Evolutionary conservation across 441 rosid genomes (phyloP).

Genomic region (Euphorbia celastroides): DNA sequence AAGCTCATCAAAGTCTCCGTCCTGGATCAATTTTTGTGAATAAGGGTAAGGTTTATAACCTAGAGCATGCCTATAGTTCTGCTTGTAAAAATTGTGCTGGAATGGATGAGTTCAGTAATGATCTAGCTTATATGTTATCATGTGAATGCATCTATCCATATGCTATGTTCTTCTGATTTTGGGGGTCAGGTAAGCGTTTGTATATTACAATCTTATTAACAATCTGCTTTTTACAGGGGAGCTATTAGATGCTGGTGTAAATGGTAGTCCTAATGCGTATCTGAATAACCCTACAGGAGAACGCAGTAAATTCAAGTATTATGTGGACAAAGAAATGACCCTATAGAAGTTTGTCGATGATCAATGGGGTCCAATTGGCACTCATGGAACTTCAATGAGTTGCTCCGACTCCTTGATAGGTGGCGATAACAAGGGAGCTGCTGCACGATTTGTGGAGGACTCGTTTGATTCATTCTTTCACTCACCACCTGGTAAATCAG

Average conservation of each 20-base stretch:
- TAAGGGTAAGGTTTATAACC: slow-evolving; percentile 40
- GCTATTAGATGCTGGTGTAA: slow-evolving; percentile 78
- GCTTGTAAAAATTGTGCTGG: too few relatives aligned
- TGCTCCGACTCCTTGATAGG: slow-evolving; percentile 88
- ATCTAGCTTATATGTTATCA: too few relatives aligned
- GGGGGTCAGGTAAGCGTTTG: too few relatives aligned
- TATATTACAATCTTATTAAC: too few relatives aligned
- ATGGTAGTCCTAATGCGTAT: slow-evolving; percentile 94
- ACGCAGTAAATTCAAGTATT: slow-evolving; percentile 58
- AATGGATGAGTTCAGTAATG: too few relatives aligned
- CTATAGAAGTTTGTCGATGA: slow-evolving; percentile 90
- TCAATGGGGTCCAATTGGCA: slow-evolving; percentile 88
- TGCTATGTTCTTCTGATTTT: too few relatives aligned
- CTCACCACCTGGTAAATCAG: slow-evolving; percentile 65
- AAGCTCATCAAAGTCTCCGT: slow-evolving; percentile 86
- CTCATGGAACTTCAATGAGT: slow-evolving; percentile 98
- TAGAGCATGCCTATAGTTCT: slow-evolving; percentile 10
- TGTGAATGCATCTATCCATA: too few relatives aligned
- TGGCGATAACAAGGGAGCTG: slow-evolving; percentile 98
- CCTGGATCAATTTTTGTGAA: slow-evolving; percentile 72
- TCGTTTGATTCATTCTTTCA: slow-evolving; percentile 81
- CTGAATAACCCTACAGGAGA: slow-evolving; percentile 75
- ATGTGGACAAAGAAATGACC: slow-evolving; percentile 93
- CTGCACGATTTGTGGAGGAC: slow-evolving; percentile 93
- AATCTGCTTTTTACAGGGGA: slow-evolving; percentile 46